Evolutionary conservation across 225 moss, liverwort and hornwort species (phyloP), one percentile per base, ranked within the genome.

Genomic region (Ulota crispa): DNA sequence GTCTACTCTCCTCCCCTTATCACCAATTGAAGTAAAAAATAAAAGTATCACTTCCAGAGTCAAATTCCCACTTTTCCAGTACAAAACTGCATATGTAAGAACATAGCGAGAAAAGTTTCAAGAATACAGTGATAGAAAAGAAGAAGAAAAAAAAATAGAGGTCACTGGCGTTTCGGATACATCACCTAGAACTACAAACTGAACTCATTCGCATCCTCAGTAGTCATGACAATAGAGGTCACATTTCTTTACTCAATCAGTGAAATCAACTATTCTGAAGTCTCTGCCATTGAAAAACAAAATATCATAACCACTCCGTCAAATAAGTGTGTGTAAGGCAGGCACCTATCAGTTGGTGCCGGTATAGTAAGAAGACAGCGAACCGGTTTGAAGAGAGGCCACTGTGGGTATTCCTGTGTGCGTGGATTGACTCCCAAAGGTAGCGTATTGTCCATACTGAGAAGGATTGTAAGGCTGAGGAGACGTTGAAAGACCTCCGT

Each of bases 401-500:
- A 91, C 92, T 20, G 92, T 86, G 12, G 97, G 93, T 69, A 97
- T 85, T 53, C 94, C 96, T 68, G 92, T 86, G 66, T 94, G 96
- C 53, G 89, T 87, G n/a, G 92, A 86, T 86, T 92, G 94, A 37
- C 90, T 87, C 70, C 93, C 94, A 69, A 95, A 92, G 8, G 91
- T 75, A 54, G 93, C 88, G 72, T 96, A 96, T 78, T 94, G 96
- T 18, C 91, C 92, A 87, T 97, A 97, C 88, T 95, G 96, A 16
- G 95, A 92, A 71, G 93, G 93, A 21, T 87, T 97, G 80, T 97
- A 97, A 68, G 93, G 95, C 54, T 93, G 95, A 26, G 90, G 90
- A 43, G 92, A 90, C 27, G 92, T 88, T 68, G 92, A 89, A 42
- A 92, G 85, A 23, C 89, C 89, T 81, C 91, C 93, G 57, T 95